Conservation (phyloP, 2,329 filamentous ascomycete genomes). For the Mycosphaerella sp. region DNA sequence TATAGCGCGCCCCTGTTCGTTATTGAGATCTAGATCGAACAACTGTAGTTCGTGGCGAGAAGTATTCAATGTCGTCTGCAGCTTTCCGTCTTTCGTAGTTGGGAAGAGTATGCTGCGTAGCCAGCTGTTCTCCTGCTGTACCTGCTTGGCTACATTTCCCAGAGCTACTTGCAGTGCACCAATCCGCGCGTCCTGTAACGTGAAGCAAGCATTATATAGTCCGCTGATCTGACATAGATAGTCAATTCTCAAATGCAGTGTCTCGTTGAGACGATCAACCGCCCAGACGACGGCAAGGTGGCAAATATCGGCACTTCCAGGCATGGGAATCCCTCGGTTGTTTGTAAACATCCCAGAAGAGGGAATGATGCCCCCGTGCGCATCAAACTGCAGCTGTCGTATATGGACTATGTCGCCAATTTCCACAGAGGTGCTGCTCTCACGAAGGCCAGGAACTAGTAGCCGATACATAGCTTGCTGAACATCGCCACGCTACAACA, state of each 20-base stretch:
- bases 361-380: constrained; percentile 4
- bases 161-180: constrained; percentile 15
- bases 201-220: constrained; percentile 24
- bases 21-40: constrained; percentile 42
- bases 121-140: constrained; percentile 26
- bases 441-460: constrained; percentile 24
- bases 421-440: constrained; percentile 22
- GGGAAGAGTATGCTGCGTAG: constrained; percentile 43
- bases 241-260: constrained; percentile 20
- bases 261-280: constrained; percentile 23
- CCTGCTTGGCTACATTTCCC: constrained; percentile 3
- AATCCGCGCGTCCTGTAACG: constrained; percentile 16
- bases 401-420: constrained; percentile 24
- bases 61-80: constrained; percentile 38
- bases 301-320: constrained; percentile 8
- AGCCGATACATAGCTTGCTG: constrained; percentile 15
- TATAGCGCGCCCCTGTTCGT: constrained; percentile 45
- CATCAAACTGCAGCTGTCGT: constrained; percentile 22
- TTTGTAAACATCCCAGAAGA: constrained; percentile 3
- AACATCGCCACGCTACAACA: constrained; percentile 9
- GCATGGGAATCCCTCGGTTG: constrained; percentile 2
- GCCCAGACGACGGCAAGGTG: constrained; percentile 23
- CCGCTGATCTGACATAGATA: constrained; percentile 12
- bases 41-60: constrained; percentile 33
- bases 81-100: constrained; percentile 31